These are phyloP conservation scores for Friedmanniomyces simplex DNA, from an alignment of 495 filamentous ascomycete species.

Conservation along the genomic window DNA sequence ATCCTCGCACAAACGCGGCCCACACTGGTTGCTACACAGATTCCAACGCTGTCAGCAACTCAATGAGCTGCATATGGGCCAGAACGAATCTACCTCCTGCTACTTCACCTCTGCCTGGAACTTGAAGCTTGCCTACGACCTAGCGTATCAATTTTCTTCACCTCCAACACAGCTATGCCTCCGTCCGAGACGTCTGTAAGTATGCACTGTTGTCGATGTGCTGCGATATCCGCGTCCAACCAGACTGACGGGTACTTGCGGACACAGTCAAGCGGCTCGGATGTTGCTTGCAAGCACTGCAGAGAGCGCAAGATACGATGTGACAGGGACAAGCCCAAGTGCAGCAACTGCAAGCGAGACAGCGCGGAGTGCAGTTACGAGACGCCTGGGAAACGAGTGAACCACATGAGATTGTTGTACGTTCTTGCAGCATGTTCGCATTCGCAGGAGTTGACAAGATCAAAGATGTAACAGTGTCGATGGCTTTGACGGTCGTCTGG, in stretches of 20 bases:
- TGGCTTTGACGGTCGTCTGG: not conserved
- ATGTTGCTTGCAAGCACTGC: not conserved
- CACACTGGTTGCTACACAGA: no score
- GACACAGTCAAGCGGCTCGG: not conserved
- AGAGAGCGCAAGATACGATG: not conserved
- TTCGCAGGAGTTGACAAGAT: not conserved
- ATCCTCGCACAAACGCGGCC: no score
- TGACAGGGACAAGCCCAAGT: not conserved
- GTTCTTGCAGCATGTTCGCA: not conserved
- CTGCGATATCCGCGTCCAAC: no score
- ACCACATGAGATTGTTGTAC: not conserved
- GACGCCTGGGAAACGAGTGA: not conserved
- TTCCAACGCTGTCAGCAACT: no score
- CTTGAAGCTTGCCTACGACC: no score
- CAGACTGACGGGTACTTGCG: not conserved
- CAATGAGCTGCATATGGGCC: no score
- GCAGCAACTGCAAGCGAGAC: not conserved
- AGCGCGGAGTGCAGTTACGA: not conserved
- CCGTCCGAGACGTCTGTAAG: no score
- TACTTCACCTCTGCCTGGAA: no score
- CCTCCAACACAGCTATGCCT: no score
- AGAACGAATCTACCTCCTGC: no score
- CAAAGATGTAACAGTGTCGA: not conserved
- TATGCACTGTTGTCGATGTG: no score
- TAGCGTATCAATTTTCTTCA: no score